Evolutionary conservation across 2,329 filamentous ascomycete genomes (phyloP).

Genomic region (Beauveria australis): DNA sequence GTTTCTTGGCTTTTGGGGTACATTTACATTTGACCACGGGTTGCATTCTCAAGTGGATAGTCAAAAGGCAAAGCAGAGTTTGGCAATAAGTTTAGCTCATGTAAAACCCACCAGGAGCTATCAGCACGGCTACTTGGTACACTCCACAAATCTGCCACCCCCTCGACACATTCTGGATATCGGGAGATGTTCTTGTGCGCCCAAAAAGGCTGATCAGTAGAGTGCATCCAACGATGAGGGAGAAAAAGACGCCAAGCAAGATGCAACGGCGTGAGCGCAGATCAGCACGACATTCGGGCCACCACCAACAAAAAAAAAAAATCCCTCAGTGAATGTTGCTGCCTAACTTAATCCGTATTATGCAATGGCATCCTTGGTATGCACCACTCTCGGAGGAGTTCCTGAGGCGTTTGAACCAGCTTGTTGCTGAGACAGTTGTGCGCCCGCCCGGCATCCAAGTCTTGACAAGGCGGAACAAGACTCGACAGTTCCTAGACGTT

Average conservation of each 20-base stretch:
- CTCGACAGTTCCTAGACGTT: background rate
- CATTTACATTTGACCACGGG: no score
- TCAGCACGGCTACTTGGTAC: no score
- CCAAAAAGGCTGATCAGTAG: background rate
- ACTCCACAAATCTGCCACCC: background rate
- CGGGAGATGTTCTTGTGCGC: background rate
- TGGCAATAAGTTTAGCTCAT: background rate
- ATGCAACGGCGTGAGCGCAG: background rate
- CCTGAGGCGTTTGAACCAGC: no score
- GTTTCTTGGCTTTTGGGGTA: no score
- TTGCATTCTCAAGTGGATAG: no score
- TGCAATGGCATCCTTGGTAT: no score
- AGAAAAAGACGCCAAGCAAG: background rate
- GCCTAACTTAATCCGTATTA: no score
- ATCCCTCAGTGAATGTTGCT: background rate
- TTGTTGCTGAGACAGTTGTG: no score
- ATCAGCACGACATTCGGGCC: background rate
- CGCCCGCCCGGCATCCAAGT: no score
- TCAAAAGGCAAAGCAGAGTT: background rate
- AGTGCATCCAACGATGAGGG: background rate
- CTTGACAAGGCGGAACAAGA: no score
- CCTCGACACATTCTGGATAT: background rate
- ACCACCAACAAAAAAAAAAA: background rate
- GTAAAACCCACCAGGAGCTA: background rate
- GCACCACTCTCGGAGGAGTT: no score